phyloP scores from a whole-genome alignment of 1,139 yeast species.

The Yamadazyma membranifaciens region DNA sequence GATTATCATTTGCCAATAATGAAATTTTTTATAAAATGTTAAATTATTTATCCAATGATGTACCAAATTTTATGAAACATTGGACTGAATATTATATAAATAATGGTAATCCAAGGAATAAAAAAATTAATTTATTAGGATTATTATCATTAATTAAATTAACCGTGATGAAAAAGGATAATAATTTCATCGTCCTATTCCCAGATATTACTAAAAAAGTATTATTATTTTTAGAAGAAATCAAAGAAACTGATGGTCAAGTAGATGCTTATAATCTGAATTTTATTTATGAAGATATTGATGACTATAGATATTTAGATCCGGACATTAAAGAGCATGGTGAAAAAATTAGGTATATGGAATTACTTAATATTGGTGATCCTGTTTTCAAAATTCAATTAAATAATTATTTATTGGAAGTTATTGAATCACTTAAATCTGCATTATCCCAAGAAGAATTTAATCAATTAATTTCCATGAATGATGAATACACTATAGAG shows the following conservation, averaged over 20 bases:
- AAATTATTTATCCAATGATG: slow-evolving; percentile 29
- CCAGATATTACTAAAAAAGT: slow-evolving; percentile 49
- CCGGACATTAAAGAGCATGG: slow-evolving; percentile 51
- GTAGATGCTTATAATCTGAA: slow-evolving; percentile 63
- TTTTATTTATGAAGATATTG: slow-evolving; percentile 52
- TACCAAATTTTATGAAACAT: slow-evolving; percentile 22
- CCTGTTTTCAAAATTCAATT: slow-evolving; percentile 60
- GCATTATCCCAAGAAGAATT: slow-evolving; percentile 24
- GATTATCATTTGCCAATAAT: slow-evolving; percentile 50
- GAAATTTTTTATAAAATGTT: slow-evolving; percentile 39
- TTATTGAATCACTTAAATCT: slow-evolving; percentile 20
- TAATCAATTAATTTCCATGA: slow-evolving; percentile 23
- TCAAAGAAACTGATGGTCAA: slow-evolving; percentile 62
- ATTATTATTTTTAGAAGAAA: slow-evolving; percentile 68
- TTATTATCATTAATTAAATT: slow-evolving; percentile 41
- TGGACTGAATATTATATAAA: slow-evolving; percentile 44
- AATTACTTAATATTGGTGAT: slow-evolving; percentile 46
- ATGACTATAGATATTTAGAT: slow-evolving; percentile 48
- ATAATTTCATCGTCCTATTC: slow-evolving; percentile 26
- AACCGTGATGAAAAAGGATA: slow-evolving; percentile 20
- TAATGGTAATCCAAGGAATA: slow-evolving; percentile 67
- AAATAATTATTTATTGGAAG: slow-evolving; percentile 21
- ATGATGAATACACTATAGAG: slow-evolving; percentile 36
- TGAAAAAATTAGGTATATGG: slow-evolving; percentile 55
- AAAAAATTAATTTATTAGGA: slow-evolving; percentile 63